Evolutionary conservation across 2,329 filamentous ascomycete genomes (phyloP).

Genomic region (Penicillium sp.): DNA sequence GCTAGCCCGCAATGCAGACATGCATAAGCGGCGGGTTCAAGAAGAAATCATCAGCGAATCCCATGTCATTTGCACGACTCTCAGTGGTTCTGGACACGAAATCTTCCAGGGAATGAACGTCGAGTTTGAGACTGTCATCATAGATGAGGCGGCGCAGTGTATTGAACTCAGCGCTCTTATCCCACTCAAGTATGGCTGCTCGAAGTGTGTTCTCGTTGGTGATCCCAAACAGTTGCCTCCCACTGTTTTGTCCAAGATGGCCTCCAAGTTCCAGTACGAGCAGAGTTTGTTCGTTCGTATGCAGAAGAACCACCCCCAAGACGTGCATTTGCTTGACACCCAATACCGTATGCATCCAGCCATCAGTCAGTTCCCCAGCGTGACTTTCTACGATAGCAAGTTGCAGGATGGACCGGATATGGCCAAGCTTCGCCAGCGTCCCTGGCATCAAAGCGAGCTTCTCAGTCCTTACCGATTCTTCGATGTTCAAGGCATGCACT

Average conservation of each 20-base stretch:
- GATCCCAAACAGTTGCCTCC: slow-evolving; percentile 97
- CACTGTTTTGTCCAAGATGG: slow-evolving; percentile 91
- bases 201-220: slow-evolving; percentile 94
- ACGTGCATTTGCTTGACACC: slow-evolving; percentile 91
- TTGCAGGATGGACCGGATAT: slow-evolving; percentile 84
- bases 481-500: slow-evolving; percentile 86
- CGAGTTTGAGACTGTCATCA: slow-evolving; percentile 97
- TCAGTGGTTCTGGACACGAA: slow-evolving; percentile 94
- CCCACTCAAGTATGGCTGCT: slow-evolving; percentile 93
- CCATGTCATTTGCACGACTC: slow-evolving; percentile 89
- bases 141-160: slow-evolving; percentile 97
- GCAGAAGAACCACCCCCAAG: slow-evolving; percentile 84
- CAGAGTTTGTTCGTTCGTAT: slow-evolving; percentile 98
- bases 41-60: slow-evolving; percentile 88
- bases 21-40: slow-evolving; percentile 79
- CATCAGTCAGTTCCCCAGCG: slow-evolving; percentile 87
- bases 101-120: slow-evolving; percentile 94
- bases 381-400: slow-evolving; percentile 86
- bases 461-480: slow-evolving; percentile 96
- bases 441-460: slow-evolving; percentile 80
- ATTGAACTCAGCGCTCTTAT: slow-evolving; percentile 96
- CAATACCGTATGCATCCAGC: slow-evolving; percentile 99
- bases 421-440: slow-evolving; percentile 69
- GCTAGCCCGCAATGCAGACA: slow-evolving; percentile 77
- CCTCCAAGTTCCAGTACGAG: slow-evolving; percentile 89